A percentile compares a stretch with the other conserved stretches of the same genome.
Conservation (phyloP, 768 basidiomycete species). For the Crucibulum laeve region DNA sequence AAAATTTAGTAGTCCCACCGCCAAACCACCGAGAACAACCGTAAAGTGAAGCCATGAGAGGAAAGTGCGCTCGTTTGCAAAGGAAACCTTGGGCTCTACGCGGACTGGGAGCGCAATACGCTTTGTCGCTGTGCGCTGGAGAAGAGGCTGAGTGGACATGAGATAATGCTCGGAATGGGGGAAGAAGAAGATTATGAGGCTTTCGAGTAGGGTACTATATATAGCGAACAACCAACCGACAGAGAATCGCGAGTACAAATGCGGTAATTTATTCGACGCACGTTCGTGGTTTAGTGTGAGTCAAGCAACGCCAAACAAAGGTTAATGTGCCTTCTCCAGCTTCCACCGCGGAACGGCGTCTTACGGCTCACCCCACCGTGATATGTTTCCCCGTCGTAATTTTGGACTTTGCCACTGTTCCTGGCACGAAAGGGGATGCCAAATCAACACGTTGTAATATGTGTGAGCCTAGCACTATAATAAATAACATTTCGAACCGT, state of each 20-base stretch:
- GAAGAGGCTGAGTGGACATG: conserved; percentile 98
- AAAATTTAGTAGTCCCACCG: conserved; percentile 95
- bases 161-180: background rate
- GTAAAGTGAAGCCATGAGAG: conserved; percentile 99
- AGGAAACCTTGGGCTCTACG: conserved; percentile 92
- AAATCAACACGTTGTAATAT: too few relatives aligned
- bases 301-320: too few relatives aligned
- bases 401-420: too few relatives aligned
- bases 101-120: conserved; percentile 96
- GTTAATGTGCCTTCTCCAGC: too few relatives aligned
- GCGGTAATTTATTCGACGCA: conserved; percentile 4
- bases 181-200: background rate
- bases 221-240: background rate
- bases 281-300: conserved; percentile 8
- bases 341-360: too few relatives aligned
- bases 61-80: conserved; percentile 94
- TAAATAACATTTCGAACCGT: too few relatives aligned
- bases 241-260: background rate
- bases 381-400: too few relatives aligned
- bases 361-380: too few relatives aligned
- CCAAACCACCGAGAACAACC: conserved; percentile 93
- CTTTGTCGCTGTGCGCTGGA: conserved; percentile 91
- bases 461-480: too few relatives aligned
- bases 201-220: too few relatives aligned
- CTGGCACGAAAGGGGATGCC: too few relatives aligned